These are phyloP conservation scores for Lithospermum erythrorhizon DNA, from an alignment of 257 asterid species.

Conservation along the genomic window DNA sequence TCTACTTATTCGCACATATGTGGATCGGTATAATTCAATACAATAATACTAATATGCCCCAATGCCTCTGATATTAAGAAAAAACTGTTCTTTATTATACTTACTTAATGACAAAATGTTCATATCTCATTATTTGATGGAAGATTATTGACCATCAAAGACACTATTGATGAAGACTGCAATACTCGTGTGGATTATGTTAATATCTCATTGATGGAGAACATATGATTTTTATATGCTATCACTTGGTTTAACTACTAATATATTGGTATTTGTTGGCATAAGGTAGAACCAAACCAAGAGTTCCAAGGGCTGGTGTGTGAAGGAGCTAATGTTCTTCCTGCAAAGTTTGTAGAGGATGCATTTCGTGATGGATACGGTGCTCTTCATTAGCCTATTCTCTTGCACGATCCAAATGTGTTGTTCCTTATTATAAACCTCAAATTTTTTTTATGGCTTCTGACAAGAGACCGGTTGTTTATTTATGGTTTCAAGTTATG, in stretches of 20 bases:
- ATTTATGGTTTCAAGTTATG: constrained; percentile 43
- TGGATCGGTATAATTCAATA: background rate
- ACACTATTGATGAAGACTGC: background rate
- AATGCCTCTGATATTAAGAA: too few relatives aligned
- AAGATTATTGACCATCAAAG: background rate
- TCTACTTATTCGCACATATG: background rate
- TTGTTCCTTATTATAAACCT: background rate
- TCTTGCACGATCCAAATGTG: background rate
- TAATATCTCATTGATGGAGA: background rate
- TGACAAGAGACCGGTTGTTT: constrained; percentile 35
- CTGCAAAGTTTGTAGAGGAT: constrained; percentile 79
- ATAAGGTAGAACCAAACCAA: constrained; percentile 99
- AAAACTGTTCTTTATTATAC: too few relatives aligned
- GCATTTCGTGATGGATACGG: constrained; percentile 94
- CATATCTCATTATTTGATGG: background rate
- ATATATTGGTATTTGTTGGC: constrained; percentile 31
- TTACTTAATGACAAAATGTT: too few relatives aligned
- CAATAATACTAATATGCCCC: too few relatives aligned
- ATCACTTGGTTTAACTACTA: constrained; percentile 13
- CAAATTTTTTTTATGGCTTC: constrained; percentile 16
- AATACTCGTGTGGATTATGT: background rate
- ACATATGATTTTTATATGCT: background rate
- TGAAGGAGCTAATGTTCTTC: constrained; percentile 98
- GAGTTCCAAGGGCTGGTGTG: constrained; percentile 96
- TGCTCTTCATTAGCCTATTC: constrained; percentile 21